phyloP scores from a whole-genome alignment of 106 monocot species.

The Dactylorhiza incarnata region DNA sequence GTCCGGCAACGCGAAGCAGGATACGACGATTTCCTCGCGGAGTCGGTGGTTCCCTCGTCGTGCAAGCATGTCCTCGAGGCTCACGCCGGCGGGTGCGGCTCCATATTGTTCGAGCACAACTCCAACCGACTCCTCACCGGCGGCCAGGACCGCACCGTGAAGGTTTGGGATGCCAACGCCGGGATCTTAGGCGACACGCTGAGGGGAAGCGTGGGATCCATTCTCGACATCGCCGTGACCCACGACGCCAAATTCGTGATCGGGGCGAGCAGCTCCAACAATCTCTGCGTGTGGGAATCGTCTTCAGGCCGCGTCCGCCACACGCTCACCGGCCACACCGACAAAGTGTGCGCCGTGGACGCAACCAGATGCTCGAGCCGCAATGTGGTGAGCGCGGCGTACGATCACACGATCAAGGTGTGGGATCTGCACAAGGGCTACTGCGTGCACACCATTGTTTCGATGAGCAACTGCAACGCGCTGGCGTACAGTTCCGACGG shows the following conservation, averaged over 20 bases:
- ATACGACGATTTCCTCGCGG: constrained; percentile 27
- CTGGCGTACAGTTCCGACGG: constrained; percentile 60
- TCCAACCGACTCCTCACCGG: constrained; percentile 66
- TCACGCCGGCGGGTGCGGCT: constrained; percentile 85
- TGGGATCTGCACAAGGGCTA: constrained; percentile 88
- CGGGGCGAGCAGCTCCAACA: constrained; percentile 71
- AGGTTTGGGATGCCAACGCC: constrained; percentile 65
- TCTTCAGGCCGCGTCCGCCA: constrained; percentile 55
- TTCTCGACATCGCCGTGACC: constrained; percentile 74
- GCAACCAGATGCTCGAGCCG: constrained; percentile 37
- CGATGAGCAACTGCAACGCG: constrained; percentile 79
- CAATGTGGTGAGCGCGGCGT: constrained; percentile 48
- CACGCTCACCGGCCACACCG: constrained; percentile 69
- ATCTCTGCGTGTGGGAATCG: constrained; percentile 61
- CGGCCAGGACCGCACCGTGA: constrained; percentile 77
- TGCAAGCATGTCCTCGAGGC: constrained; percentile 62
- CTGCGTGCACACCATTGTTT: constrained; percentile 64
- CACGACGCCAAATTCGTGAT: constrained; percentile 72
- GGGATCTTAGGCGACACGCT: constrained; percentile 41
- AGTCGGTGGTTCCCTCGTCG: constrained; percentile 42
- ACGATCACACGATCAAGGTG: constrained; percentile 77
- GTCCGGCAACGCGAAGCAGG: constrained; percentile 76
- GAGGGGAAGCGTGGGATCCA: constrained; percentile 66
- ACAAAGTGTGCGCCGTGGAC: constrained; percentile 90
- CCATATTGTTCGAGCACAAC: constrained; percentile 56